Evolutionary conservation across 805 yeast species (phyloP).

Genomic region (Myxozyma sirexii): DNA sequence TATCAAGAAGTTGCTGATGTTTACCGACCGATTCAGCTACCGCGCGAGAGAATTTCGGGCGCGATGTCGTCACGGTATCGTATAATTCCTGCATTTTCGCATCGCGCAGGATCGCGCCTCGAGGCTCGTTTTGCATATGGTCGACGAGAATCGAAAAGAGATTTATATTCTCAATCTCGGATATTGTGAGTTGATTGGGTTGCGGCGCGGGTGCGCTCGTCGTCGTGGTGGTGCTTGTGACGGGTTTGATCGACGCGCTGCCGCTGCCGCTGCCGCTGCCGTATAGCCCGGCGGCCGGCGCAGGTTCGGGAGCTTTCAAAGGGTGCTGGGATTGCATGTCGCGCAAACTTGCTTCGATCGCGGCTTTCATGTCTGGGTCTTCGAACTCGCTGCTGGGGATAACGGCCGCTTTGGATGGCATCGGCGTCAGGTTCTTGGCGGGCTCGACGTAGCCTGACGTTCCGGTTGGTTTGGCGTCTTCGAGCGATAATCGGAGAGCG

Average conservation of each 20-base stretch:
- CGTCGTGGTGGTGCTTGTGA: background rate
- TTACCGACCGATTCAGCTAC: slow-evolving; percentile 60
- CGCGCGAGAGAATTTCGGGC: slow-evolving; percentile 69
- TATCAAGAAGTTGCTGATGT: slow-evolving; percentile 62
- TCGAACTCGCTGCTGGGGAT: slow-evolving; percentile 55
- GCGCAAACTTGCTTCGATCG: slow-evolving; percentile 85
- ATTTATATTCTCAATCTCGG: slow-evolving; percentile 71
- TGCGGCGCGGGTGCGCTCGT: background rate
- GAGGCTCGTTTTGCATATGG: slow-evolving; percentile 52
- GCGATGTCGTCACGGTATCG: slow-evolving; percentile 58
- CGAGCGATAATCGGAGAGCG: slow-evolving; percentile 79
- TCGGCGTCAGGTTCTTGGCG: slow-evolving; percentile 7
- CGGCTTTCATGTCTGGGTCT: slow-evolving; percentile 86
- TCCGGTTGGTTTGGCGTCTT: slow-evolving; percentile 48
- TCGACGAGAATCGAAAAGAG: slow-evolving; percentile 70
- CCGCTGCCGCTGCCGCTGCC: background rate
- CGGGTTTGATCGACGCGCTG: slow-evolving; percentile 3
- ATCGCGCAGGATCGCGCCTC: slow-evolving; percentile 50
- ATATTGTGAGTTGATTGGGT: slow-evolving; percentile 51
- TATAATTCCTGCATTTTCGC: slow-evolving; percentile 60
- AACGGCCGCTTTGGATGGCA: background rate
- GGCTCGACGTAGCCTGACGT: slow-evolving; percentile 32
- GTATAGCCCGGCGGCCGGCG: slow-evolving; percentile 4
- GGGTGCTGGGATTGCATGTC: slow-evolving; percentile 57
- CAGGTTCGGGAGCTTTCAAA: slow-evolving; percentile 34